Percentiles rank a stretch among this genome's conserved stretches.
phyloP scores from a whole-genome alignment of 2,329 filamentous ascomycete species.

The Akanthomyces lecanii region DNA sequence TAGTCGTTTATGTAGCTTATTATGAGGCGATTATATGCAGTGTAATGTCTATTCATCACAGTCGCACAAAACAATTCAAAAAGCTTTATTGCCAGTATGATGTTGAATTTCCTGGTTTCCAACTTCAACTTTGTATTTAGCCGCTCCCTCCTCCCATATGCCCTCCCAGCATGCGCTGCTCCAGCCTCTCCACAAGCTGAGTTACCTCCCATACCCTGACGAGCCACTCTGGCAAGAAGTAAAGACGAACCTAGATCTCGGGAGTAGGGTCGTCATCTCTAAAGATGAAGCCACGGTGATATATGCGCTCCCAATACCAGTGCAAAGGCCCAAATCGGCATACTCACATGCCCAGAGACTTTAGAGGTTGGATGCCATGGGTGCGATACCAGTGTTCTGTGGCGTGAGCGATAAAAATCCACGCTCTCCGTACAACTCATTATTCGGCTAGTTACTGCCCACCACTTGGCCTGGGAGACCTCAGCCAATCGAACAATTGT shows the following conservation, averaged over 20 bases:
- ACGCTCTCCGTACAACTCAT: neutral
- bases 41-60: too few relatives aligned
- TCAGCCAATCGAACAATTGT: conserved; percentile 27
- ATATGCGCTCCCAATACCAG: neutral
- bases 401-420: too few relatives aligned
- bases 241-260: neutral
- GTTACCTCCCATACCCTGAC: neutral
- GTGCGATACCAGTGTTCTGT: neutral
- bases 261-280: neutral
- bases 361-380: neutral
- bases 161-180: neutral
- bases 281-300: neutral
- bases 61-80: too few relatives aligned
- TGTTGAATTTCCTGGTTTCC: too few relatives aligned
- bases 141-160: too few relatives aligned
- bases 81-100: too few relatives aligned
- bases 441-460: neutral
- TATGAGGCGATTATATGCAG: too few relatives aligned
- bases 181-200: neutral
- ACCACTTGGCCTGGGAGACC: neutral
- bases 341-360: neutral
- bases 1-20: too few relatives aligned
- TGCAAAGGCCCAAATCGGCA: neutral
- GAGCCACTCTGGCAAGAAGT: neutral
- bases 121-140: neutral